phyloP scores from a whole-genome alignment of 306 rosid species.

The Delonix regia region DNA sequence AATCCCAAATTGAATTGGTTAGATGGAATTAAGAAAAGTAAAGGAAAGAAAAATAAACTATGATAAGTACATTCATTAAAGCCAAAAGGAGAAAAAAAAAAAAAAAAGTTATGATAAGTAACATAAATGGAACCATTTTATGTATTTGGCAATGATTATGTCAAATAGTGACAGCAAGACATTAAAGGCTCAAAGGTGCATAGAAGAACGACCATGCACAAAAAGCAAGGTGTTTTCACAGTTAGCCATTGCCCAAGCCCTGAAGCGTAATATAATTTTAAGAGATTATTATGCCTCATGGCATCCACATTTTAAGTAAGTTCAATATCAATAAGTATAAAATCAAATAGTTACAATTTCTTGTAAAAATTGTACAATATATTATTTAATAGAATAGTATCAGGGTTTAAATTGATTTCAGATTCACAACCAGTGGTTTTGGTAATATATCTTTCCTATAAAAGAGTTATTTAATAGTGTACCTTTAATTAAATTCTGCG shows the following conservation, averaged over 20 bases:
- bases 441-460: not conserved
- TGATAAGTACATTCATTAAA: not conserved
- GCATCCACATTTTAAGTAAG: not conserved
- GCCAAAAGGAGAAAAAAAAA: not conserved
- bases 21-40: slow-evolving; percentile 35
- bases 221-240: slow-evolving; percentile 18
- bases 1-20: slow-evolving; percentile 30
- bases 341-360: not conserved
- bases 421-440: slow-evolving; percentile 5
- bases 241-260: not conserved
- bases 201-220: slow-evolving; percentile 1
- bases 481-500: not conserved
- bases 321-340: not conserved
- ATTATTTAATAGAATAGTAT: not conserved
- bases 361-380: not conserved
- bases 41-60: not conserved
- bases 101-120: not conserved
- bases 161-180: not conserved
- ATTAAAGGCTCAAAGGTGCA: not conserved
- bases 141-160: not conserved
- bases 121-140: not conserved
- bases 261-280: not conserved
- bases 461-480: not conserved
- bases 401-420: not conserved
- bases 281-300: not conserved